A percentile compares a stretch with the other conserved stretches of the same genome.
Conservation (phyloP, 305 asterid species). For the Plantago coronopus region DNA sequence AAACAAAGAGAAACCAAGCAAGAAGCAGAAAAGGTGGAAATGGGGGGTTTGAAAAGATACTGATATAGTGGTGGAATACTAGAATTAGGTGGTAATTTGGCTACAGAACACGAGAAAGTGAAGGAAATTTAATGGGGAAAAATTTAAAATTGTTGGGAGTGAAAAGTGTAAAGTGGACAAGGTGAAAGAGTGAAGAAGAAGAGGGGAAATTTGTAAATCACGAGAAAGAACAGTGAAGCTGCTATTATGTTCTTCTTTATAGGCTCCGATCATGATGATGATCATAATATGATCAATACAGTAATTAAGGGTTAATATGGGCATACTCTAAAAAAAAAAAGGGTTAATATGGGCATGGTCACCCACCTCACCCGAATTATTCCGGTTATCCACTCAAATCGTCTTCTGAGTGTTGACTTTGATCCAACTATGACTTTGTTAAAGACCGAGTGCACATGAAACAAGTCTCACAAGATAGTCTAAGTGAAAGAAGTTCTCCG, state of each 20-base stretch:
- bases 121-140: slow-evolving; percentile 27
- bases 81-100: neutral
- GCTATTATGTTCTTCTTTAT: neutral
- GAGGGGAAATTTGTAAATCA: slow-evolving; percentile 28
- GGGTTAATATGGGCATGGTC: too few species aligned
- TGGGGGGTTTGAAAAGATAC: slow-evolving; percentile 10
- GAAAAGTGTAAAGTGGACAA: slow-evolving; percentile 33
- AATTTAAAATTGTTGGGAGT: neutral
- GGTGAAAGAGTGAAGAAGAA: neutral
- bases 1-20: slow-evolving; percentile 11
- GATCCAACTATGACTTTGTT: too few species aligned
- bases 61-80: neutral
- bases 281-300: slow-evolving; percentile 29
- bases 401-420: too few species aligned
- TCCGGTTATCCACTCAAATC: too few species aligned
- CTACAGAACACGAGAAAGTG: slow-evolving; percentile 37
- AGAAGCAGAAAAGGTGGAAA: too few species aligned
- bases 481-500: too few species aligned
- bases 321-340: too few species aligned
- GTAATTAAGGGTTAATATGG: too few species aligned
- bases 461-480: too few species aligned
- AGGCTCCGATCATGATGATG: slow-evolving; percentile 17
- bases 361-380: too few species aligned
- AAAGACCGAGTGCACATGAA: too few species aligned
- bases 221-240: slow-evolving; percentile 41